Base-by-base conservation (phyloP, 768 basidiomycete species). In the Russula emetica region DNA sequence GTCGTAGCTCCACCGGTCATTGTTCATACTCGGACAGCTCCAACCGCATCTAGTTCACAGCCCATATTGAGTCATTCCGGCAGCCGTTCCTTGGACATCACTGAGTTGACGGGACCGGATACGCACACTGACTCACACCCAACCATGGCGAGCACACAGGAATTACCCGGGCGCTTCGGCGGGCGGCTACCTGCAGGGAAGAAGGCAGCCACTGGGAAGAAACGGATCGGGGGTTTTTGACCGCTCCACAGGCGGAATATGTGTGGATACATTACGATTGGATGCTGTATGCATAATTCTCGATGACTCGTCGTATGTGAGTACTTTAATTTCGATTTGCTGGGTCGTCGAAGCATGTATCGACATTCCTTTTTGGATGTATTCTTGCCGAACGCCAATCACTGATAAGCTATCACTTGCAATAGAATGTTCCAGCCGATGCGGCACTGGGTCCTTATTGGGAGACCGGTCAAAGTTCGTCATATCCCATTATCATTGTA, bases 191-290 rank as follows among this genome's bases (percentile, higher is more conserved):
- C 34, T 18, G 68, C 69, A 16, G 70, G 66, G 6, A 88, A 85
- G 76, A 87, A 84, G 71, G 61, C 73, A 30, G 71, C 16, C 1
- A 3, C 10, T 3, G 59, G 66, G 24, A 90, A 86, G 77, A 92
- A 87, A 74, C 78, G 90, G 26, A 50, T 90, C 47, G 88, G 87
- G 11, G 91, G 91, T 9, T 92, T 93, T 71, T 92, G 73, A 81
- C 22, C 26, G 20, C 16, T 3, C 10, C 32, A 34, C 34, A 22
- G 57, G 24, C 47, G 47, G 55, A 18, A 30, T 22, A 26, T 7
- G 8, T 36, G 57, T 54, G 56, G 55, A 32, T 49, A n/a, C 42
- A 6, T 38, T 1, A 13, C n/a, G n/a, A n/a, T n/a, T n/a, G n/a
- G n/a, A n/a, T n/a, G n/a, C n/a, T n/a, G n/a, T n/a, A n/a, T n/a